phyloP scores from a whole-genome alignment of 805 yeast genomes.

The Maudiozyma saulgeensis region DNA sequence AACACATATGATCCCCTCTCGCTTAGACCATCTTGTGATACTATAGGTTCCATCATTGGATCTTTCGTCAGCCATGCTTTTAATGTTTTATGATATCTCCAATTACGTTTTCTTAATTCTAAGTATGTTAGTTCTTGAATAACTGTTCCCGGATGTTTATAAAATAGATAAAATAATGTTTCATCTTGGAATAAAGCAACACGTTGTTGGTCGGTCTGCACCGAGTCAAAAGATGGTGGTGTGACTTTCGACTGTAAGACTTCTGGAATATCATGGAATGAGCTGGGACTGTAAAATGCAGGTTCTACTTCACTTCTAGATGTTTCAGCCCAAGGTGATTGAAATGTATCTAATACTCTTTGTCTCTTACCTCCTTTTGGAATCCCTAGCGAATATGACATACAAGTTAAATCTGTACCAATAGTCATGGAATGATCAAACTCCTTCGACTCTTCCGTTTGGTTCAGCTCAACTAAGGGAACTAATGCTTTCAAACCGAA shows the following conservation, averaged over 20 bases:
- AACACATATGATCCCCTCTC: slow-evolving; percentile 91
- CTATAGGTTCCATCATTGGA: slow-evolving; percentile 78
- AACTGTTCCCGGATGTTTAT: slow-evolving; percentile 85
- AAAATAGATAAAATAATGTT: slow-evolving; percentile 85
- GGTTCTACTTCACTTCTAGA: slow-evolving; percentile 88
- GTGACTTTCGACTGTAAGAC: slow-evolving; percentile 22
- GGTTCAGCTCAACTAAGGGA: slow-evolving; percentile 25
- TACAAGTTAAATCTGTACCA: slow-evolving; percentile 28
- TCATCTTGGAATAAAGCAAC: slow-evolving; percentile 71
- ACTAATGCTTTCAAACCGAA: slow-evolving; percentile 27
- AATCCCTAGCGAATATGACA: slow-evolving; percentile 27
- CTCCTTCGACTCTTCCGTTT: slow-evolving; percentile 12
- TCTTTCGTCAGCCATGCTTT: slow-evolving; percentile 97
- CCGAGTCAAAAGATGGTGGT: slow-evolving; percentile 28
- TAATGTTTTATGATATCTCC: slow-evolving; percentile 94
- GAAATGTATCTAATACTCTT: slow-evolving; percentile 41
- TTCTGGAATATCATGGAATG: slow-evolving; percentile 33
- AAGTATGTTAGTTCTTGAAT: slow-evolving; percentile 90
- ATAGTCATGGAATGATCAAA: slow-evolving; percentile 28
- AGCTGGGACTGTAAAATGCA: slow-evolving; percentile 53
- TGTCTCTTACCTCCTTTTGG: slow-evolving; percentile 18
- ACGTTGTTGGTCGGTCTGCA: slow-evolving; percentile 34
- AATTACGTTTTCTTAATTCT: slow-evolving; percentile 82
- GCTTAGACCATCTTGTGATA: slow-evolving; percentile 58
- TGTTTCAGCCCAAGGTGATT: slow-evolving; percentile 94